Conservation (phyloP, 2,329 filamentous ascomycete species). For the Acrodontium crateriforme region DNA sequence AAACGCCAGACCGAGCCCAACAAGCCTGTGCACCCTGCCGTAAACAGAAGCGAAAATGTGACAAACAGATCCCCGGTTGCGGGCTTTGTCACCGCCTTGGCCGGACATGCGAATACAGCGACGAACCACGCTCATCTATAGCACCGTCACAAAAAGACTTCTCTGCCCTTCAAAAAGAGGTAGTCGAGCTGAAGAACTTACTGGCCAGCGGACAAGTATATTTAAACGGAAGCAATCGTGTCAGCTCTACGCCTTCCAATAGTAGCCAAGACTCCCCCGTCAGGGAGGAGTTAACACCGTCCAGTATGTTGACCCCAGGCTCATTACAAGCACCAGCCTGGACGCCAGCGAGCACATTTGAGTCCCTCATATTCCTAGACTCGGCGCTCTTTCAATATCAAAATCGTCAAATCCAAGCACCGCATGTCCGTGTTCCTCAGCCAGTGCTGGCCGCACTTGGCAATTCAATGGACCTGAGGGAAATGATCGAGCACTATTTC, state of each 20-base stretch:
- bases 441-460: conserved; percentile 25
- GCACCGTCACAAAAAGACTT: conserved; percentile 12
- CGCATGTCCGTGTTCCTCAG: conserved; percentile 26
- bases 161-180: conserved; percentile 10
- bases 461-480: conserved; percentile 24
- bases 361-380: conserved; percentile 33
- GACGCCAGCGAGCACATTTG: no score
- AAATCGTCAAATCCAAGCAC: conserved; percentile 26
- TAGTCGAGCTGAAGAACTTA: conserved; percentile 11
- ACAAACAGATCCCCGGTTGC: conserved; percentile 37
- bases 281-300: no score
- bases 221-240: no score
- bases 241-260: no score
- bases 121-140: conserved; percentile 4
- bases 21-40: conserved; percentile 33
- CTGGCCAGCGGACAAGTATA: no score
- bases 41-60: conserved; percentile 39
- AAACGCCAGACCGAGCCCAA: no score
- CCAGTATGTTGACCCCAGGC: no score
- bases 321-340: no score
- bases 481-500: conserved; percentile 30
- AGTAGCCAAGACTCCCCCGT: no score
- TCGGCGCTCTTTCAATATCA: conserved; percentile 25
- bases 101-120: conserved; percentile 13
- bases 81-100: conserved; percentile 27